phyloP scores from a whole-genome alignment of 441 rosid genomes.

The Aleurites moluccanus region DNA sequence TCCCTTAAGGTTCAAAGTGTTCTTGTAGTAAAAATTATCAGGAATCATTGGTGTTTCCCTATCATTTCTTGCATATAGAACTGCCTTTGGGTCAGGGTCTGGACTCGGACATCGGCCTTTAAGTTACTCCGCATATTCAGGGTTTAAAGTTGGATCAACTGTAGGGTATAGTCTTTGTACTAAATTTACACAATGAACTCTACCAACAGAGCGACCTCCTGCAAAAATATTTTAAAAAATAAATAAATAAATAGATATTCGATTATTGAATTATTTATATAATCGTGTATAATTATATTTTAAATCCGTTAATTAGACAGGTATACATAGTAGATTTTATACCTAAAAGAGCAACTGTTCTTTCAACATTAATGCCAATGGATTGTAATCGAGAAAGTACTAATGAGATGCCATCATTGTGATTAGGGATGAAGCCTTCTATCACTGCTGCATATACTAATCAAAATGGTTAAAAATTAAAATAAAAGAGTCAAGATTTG shows the following conservation, averaged over 20 bases:
- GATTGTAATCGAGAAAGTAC: constrained; percentile 64
- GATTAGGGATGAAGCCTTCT: constrained; percentile 57
- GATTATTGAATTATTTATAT: background rate
- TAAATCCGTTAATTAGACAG: background rate
- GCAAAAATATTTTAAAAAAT: background rate
- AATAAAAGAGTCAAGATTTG: too few species aligned
- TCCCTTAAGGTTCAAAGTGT: constrained; percentile 59
- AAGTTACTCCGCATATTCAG: constrained; percentile 58
- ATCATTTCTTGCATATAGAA: constrained; percentile 67
- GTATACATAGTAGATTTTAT: background rate
- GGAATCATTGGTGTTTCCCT: constrained; percentile 77
- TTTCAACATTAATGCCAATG: constrained; percentile 61
- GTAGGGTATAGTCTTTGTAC: constrained; percentile 73
- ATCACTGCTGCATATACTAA: constrained; percentile 46
- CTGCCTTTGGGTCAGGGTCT: constrained; percentile 49
- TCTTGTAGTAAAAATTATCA: constrained; percentile 72
- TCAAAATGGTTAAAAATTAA: too few species aligned
- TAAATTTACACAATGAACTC: constrained; percentile 76
- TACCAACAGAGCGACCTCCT: constrained; percentile 87
- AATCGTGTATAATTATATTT: background rate
- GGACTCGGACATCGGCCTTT: constrained; percentile 66
- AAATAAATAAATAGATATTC: background rate
- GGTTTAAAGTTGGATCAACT: constrained; percentile 65
- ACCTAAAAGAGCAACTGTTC: constrained; percentile 76
- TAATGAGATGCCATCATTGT: constrained; percentile 58